Evolutionary conservation across 176 grass and related monocot genomes (phyloP).

Genomic region (Dendrocalamus sinicus): DNA sequence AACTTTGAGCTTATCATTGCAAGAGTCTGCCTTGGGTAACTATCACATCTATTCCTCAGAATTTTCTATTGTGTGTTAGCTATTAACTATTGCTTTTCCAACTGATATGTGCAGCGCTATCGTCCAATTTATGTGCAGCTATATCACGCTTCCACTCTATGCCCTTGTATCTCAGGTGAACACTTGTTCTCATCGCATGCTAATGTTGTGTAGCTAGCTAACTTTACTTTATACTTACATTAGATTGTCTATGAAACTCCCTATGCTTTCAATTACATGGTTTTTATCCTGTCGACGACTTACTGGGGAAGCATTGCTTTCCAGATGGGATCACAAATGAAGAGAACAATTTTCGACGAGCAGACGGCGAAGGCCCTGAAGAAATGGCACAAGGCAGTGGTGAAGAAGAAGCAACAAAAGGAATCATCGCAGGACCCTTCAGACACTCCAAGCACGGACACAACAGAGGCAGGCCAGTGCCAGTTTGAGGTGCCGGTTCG

Average conservation of each 20-base stretch:
- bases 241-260: background rate
- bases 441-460: conserved; percentile 39
- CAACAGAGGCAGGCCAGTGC: conserved; percentile 30
- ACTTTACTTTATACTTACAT: background rate
- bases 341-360: conserved; percentile 85
- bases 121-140: conserved; percentile 81
- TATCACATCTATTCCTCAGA: background rate
- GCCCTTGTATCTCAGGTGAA: conserved; percentile 91
- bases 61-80: background rate
- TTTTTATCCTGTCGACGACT: background rate
- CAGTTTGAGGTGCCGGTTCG: conserved; percentile 32
- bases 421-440: conserved; percentile 30
- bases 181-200: background rate
- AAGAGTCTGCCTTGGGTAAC: conserved; percentile 78
- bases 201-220: conserved; percentile 22
- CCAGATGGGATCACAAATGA: conserved; percentile 93
- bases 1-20: conserved; percentile 52
- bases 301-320: background rate
- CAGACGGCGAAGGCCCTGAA: conserved; percentile 73
- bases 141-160: conserved; percentile 90
- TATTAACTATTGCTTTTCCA: background rate
- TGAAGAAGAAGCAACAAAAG: conserved; percentile 57
- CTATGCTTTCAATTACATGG: background rate
- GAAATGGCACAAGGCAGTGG: conserved; percentile 69
- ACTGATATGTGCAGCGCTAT: conserved; percentile 48